Conservation (phyloP, 306 rosid species). For the Vigna radiata region DNA sequence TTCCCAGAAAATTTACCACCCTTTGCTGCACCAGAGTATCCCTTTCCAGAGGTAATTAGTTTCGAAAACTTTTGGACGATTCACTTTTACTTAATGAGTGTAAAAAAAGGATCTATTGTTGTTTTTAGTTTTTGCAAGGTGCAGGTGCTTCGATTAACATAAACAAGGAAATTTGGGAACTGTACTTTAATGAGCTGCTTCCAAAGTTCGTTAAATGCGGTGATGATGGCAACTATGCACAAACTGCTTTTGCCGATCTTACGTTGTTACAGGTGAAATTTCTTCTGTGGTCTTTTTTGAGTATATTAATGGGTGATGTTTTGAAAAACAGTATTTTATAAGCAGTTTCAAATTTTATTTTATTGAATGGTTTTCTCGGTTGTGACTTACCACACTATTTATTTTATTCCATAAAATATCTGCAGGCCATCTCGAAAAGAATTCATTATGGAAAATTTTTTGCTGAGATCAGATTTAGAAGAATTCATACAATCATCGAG, state of each 20-base stretch:
- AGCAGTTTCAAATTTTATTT: conserved; percentile 8
- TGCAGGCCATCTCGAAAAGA: conserved; percentile 77
- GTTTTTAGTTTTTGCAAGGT: conserved; percentile 64
- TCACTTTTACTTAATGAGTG: background rate
- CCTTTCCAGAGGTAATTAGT: conserved; percentile 57
- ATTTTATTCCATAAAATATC: background rate
- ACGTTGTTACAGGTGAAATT: conserved; percentile 68
- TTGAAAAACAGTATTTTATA: background rate
- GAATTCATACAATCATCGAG: conserved; percentile 57
- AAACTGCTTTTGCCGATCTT: conserved; percentile 76
- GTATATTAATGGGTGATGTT: background rate
- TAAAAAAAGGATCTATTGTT: background rate
- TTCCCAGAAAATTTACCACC: conserved; percentile 57
- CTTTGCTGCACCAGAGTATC: conserved; percentile 55
- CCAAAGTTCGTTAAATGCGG: conserved; percentile 58
- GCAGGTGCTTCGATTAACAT: conserved; percentile 61
- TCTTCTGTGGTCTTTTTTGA: background rate
- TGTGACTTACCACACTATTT: too few species aligned
- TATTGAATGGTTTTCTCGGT: background rate
- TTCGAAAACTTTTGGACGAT: background rate
- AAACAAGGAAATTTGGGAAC: conserved; percentile 61
- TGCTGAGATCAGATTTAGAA: conserved; percentile 78
- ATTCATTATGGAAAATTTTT: conserved; percentile 81
- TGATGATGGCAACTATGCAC: conserved; percentile 75
- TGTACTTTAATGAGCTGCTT: conserved; percentile 61